A percentile compares a stretch with the other conserved stretches of the same genome.
These are phyloP conservation scores for Calocera viscosa DNA, from an alignment of 768 basidiomycete genomes.

Conservation along the genomic window DNA sequence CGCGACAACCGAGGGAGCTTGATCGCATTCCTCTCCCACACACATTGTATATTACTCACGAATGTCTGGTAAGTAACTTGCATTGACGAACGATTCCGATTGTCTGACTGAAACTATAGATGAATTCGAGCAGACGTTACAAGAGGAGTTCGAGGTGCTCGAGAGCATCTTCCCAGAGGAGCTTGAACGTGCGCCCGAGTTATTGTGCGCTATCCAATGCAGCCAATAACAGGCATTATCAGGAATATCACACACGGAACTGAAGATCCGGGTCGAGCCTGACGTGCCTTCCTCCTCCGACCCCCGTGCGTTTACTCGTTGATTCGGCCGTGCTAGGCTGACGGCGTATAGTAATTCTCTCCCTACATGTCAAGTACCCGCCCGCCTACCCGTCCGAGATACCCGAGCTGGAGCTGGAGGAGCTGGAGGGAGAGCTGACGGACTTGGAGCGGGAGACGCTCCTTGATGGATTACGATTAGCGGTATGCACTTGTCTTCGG, in stretches of 20 bases:
- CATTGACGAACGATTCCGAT: not conserved
- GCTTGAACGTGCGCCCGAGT: slow-evolving; percentile 73
- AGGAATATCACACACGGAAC: slow-evolving; percentile 75
- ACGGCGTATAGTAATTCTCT: slow-evolving; percentile 49
- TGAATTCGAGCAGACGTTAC: slow-evolving; percentile 34
- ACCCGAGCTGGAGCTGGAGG: slow-evolving; percentile 54
- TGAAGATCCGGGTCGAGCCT: slow-evolving; percentile 78
- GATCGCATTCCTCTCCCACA: not conserved
- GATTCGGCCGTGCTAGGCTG: slow-evolving; percentile 1
- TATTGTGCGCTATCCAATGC: slow-evolving; percentile 24
- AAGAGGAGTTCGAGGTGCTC: slow-evolving; percentile 90
- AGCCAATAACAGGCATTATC: no score
- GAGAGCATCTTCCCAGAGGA: slow-evolving; percentile 95
- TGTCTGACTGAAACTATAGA: not conserved
- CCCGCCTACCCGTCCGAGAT: slow-evolving; percentile 73
- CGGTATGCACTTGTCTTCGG: slow-evolving; percentile 43
- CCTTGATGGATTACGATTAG: slow-evolving; percentile 41
- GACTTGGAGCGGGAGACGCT: slow-evolving; percentile 41
- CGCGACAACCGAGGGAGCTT: not conserved
- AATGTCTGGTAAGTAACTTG: not conserved
- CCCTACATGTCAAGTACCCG: slow-evolving; percentile 62
- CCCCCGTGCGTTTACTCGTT: slow-evolving; percentile 41
- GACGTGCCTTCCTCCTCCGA: slow-evolving; percentile 58
- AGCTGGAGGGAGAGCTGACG: slow-evolving; percentile 48
- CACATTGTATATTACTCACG: slow-evolving; percentile 3